phyloP scores from a whole-genome alignment of 345 rosid genomes.

The Eutrema yunnanense region DNA sequence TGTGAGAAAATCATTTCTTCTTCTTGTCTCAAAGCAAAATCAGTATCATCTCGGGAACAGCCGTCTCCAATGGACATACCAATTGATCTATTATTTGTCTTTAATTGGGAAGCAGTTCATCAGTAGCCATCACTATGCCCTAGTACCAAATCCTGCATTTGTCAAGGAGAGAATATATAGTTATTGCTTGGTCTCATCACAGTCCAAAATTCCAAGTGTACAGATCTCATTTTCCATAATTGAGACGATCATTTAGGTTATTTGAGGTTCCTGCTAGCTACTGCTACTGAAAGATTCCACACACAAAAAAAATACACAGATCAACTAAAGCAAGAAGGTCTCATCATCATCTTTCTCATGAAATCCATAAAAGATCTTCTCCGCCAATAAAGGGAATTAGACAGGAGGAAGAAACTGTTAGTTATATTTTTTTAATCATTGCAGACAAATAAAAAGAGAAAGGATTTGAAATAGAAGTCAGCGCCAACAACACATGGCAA shows the following conservation, averaged over 20 bases:
- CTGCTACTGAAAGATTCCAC: background rate
- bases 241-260: background rate
- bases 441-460: slow-evolving; percentile 14
- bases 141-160: slow-evolving; percentile 18
- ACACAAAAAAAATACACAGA: background rate
- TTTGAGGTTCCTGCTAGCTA: background rate
- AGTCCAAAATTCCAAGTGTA: background rate
- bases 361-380: slow-evolving; percentile 23
- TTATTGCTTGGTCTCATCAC: slow-evolving; percentile 19
- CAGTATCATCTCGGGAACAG: slow-evolving; percentile 20
- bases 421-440: slow-evolving; percentile 4
- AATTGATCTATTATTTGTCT: slow-evolving; percentile 19
- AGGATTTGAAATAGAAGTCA: slow-evolving; percentile 27
- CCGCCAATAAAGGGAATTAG: background rate
- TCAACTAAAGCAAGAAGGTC: slow-evolving; percentile 4
- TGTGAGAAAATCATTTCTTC: slow-evolving; percentile 17
- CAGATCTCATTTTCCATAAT: background rate
- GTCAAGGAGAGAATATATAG: background rate
- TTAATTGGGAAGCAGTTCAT: slow-evolving; percentile 26
- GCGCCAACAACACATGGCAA: slow-evolving; percentile 34
- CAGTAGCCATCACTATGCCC: slow-evolving; percentile 25
- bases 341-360: slow-evolving; percentile 5
- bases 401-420: slow-evolving; percentile 14
- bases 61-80: slow-evolving; percentile 23
- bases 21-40: slow-evolving; percentile 23